Conservation (phyloP, 495 filamentous ascomycete genomes). For the Neurospora sp. region DNA sequence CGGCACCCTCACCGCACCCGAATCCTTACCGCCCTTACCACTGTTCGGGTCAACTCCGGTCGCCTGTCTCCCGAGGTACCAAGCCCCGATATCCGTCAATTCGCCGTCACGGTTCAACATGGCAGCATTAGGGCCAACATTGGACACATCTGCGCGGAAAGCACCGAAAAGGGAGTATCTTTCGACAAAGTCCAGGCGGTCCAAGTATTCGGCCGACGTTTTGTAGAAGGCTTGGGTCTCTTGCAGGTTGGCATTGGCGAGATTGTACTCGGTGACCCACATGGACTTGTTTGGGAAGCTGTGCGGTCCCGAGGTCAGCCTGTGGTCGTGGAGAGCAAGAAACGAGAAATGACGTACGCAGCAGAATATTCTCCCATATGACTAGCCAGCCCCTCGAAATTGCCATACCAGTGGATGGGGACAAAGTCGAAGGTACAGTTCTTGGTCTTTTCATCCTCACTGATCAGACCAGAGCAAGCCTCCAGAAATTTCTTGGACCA, state of each 20-base stretch:
- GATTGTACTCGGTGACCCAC: slow-evolving; percentile 68
- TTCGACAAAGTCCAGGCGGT: slow-evolving; percentile 47
- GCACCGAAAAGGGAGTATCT: slow-evolving; percentile 66
- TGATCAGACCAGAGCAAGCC: slow-evolving; percentile 37
- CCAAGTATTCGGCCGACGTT: slow-evolving; percentile 50
- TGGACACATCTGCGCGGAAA: slow-evolving; percentile 54
- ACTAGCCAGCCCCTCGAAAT: slow-evolving; percentile 62
- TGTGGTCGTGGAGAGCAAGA: not conserved
- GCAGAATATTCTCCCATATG: slow-evolving; percentile 54
- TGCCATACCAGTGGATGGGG: slow-evolving; percentile 67
- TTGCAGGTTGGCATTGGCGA: slow-evolving; percentile 36
- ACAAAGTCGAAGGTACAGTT: slow-evolving; percentile 64
- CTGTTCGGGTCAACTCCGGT: slow-evolving; percentile 33
- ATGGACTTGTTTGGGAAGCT: slow-evolving; percentile 50
- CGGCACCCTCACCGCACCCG: not conserved
- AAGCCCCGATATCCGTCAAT: slow-evolving; percentile 63
- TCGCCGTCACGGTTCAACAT: slow-evolving; percentile 52
- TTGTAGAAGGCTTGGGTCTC: slow-evolving; percentile 58
- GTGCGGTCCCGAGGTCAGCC: not conserved
- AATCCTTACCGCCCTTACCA: slow-evolving; percentile 2
- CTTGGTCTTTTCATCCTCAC: slow-evolving; percentile 17
- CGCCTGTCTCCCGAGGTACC: slow-evolving; percentile 53
- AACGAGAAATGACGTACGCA: slow-evolving; percentile 22
- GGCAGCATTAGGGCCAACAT: slow-evolving; percentile 57
- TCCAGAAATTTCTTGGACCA: slow-evolving; percentile 57